A percentile compares a stretch with the other conserved stretches of the same genome.
Evolutionary conservation across 1,139 yeast genomes (phyloP).

Genomic region (Eremothecium coryli): DNA sequence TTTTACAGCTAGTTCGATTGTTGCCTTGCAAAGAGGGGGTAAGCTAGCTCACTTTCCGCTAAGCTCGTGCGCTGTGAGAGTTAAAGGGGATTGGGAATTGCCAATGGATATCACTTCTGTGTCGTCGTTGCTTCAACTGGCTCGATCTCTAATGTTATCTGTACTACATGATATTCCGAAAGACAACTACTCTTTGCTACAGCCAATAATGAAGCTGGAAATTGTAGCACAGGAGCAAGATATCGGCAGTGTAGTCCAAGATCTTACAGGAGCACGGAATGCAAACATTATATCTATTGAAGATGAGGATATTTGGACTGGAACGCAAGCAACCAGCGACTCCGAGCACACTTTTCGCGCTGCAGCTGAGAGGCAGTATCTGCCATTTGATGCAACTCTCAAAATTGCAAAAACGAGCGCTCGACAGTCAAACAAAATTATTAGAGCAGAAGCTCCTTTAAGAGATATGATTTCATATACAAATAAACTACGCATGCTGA

Average conservation of each 20-base stretch:
- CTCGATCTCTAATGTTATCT: constrained; percentile 16
- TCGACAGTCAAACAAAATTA: constrained; percentile 38
- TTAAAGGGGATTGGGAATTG: constrained; percentile 22
- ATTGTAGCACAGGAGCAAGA: constrained; percentile 62
- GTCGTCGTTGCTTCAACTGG: constrained; percentile 17
- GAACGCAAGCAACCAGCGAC: constrained; percentile 28
- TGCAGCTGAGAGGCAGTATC: constrained; percentile 43
- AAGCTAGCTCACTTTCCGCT: constrained; percentile 36
- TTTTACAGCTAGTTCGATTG: constrained; percentile 51
- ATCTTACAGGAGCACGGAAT: constrained; percentile 57
- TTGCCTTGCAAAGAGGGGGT: constrained; percentile 76
- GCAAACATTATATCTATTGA: constrained; percentile 61
- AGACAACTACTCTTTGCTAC: constrained; percentile 48
- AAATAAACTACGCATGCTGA: constrained; percentile 64
- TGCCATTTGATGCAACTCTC: constrained; percentile 50
- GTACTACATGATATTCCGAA: constrained; percentile 9
- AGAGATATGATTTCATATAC: constrained; percentile 87
- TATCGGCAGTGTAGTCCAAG: constrained; percentile 79
- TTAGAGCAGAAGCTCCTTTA: constrained; percentile 74
- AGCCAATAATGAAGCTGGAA: constrained; percentile 79
- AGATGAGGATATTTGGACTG: constrained; percentile 37
- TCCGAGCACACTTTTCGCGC: constrained; percentile 39
- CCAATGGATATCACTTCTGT: constrained; percentile 24
- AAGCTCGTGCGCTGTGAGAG: constrained; percentile 23
- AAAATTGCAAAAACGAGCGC: constrained; percentile 19